A percentile compares a stretch with the other conserved stretches of the same genome.
These are phyloP conservation scores for Halocafeteria seosinensis DNA, from an alignment of 108 stramenopile genomes.

Conservation along the genomic window DNA sequence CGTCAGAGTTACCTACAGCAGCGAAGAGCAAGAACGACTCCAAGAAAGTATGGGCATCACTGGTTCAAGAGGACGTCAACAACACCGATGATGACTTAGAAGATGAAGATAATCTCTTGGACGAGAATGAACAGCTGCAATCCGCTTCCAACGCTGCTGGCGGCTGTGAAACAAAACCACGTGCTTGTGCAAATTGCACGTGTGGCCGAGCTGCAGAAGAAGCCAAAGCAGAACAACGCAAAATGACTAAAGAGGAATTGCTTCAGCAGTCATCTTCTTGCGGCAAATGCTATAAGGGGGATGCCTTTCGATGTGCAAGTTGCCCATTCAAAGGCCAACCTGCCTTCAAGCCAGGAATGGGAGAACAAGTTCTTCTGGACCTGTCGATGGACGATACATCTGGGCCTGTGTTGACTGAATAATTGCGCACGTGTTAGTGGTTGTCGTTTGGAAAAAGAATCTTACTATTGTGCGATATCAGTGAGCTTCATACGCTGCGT, in stretches of 20 bases:
- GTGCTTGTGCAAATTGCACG: conserved; percentile 85
- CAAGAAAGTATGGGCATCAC: no score
- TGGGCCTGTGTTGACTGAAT: neutral
- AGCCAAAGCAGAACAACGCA: conserved; percentile 7
- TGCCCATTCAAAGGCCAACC: conserved; percentile 90
- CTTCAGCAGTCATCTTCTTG: conserved; percentile 14
- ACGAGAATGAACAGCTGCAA: no score
- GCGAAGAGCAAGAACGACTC: no score
- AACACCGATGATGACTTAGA: no score
- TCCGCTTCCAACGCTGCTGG: no score
- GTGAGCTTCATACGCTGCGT: no score
- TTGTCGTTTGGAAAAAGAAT: no score
- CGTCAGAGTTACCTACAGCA: no score
- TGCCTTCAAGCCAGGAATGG: conserved; percentile 73
- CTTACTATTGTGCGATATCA: no score
- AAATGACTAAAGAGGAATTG: neutral
- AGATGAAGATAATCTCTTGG: no score
- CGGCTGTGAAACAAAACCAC: conserved; percentile 35
- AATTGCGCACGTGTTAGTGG: no score
- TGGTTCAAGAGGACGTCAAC: no score
- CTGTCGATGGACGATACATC: conserved; percentile 50
- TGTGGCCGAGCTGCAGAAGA: conserved; percentile 56
- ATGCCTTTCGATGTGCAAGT: conserved; percentile 91
- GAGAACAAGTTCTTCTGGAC: conserved; percentile 74
- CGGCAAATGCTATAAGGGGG: conserved; percentile 66